Percentiles rank a stretch among this genome's conserved stretches.
phyloP scores from a whole-genome alignment of 805 yeast species.

The Saturnispora hagleri region DNA sequence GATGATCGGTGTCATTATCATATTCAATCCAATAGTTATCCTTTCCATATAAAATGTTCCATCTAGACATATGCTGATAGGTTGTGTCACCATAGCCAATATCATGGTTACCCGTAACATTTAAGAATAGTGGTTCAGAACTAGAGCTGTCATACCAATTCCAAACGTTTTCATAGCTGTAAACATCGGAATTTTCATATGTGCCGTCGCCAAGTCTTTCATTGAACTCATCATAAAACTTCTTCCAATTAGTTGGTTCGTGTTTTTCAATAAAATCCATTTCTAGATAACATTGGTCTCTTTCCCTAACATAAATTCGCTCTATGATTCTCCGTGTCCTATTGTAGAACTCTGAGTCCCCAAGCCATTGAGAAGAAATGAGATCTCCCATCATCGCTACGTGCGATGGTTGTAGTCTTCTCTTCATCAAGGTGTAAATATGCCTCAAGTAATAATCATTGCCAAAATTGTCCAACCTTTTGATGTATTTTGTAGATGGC shows the following conservation, averaged over 20 bases:
- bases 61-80: conserved; percentile 81
- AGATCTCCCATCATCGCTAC: conserved; percentile 90
- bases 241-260: conserved; percentile 46
- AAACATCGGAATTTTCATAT: conserved; percentile 24
- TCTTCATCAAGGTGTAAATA: conserved; percentile 57
- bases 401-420: conserved; percentile 60
- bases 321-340: conserved; percentile 68
- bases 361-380: conserved; percentile 91
- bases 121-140: conserved; percentile 61
- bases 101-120: conserved; percentile 92
- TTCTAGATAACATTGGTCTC: conserved; percentile 39
- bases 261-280: conserved; percentile 41
- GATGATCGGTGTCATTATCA: conserved; percentile 49
- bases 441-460: conserved; percentile 88
- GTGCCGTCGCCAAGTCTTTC: conserved; percentile 25
- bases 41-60: conserved; percentile 64
- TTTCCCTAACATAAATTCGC: conserved; percentile 56
- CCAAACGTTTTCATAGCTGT: conserved; percentile 50
- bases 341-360: conserved; percentile 73
- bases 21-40: conserved; percentile 77
- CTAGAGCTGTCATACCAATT: conserved; percentile 45
- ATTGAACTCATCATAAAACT: conserved; percentile 30
- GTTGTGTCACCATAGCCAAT: conserved; percentile 96
- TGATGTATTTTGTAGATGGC: conserved; percentile 59
- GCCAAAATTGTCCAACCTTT: conserved; percentile 75